These are phyloP conservation scores for Cryptosporidium bovis DNA, from an alignment of 169 alveolate species.

Conservation along the genomic window DNA sequence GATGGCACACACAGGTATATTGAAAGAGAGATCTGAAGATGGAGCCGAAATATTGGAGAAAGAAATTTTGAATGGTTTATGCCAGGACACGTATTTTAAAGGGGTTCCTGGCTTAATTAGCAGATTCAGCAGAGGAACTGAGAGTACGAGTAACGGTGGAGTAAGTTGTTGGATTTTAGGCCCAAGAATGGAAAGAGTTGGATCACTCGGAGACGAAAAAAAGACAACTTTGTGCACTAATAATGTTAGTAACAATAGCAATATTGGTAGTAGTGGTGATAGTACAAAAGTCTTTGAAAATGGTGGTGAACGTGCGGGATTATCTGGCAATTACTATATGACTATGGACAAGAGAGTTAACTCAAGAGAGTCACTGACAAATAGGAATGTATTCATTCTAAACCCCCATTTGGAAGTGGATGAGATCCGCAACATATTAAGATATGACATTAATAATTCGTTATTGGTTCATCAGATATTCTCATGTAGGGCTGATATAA, in stretches of 20 bases:
- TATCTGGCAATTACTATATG: too few species aligned
- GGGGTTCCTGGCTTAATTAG: not conserved
- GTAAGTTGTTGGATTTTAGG: not conserved
- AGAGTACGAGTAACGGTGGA: not conserved
- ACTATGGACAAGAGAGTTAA: too few species aligned
- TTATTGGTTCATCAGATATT: slow-evolving; percentile 1
- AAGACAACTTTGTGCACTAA: too few species aligned
- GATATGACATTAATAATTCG: not conserved
- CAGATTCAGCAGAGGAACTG: not conserved
- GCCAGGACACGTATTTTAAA: not conserved
- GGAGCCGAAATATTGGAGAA: not conserved
- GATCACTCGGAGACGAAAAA: too few species aligned
- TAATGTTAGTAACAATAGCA: too few species aligned
- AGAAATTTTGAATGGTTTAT: not conserved
- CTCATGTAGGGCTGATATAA: slow-evolving; percentile 54
- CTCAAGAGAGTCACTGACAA: not conserved
- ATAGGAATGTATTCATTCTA: slow-evolving; percentile 10
- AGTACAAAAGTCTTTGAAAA: too few species aligned
- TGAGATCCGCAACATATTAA: slow-evolving; percentile 15
- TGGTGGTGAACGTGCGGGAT: too few species aligned
- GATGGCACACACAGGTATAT: not conserved
- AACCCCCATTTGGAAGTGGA: slow-evolving; percentile 55
- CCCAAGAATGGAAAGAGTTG: not conserved
- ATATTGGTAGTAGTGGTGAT: too few species aligned
- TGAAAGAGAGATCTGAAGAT: slow-evolving; percentile 2